phyloP scores from a whole-genome alignment of 2,329 filamentous ascomycete species.

The Penicillium digitatum region DNA sequence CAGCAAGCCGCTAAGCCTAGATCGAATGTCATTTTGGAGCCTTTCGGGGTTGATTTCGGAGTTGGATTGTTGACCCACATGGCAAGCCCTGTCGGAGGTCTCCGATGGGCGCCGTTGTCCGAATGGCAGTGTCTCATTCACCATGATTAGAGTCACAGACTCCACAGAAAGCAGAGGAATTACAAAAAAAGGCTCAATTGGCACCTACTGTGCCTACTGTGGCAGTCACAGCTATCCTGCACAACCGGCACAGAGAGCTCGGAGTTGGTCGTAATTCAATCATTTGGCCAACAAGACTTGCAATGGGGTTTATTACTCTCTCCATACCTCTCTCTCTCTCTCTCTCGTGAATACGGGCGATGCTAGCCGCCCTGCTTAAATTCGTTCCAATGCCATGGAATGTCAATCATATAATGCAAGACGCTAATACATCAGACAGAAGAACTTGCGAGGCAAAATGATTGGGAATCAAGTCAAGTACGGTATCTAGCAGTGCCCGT shows the following conservation, averaged over 20 bases:
- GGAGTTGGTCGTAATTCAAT: background rate
- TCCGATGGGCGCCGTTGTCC: constrained; percentile 18
- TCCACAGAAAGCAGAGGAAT: background rate
- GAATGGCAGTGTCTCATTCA: background rate
- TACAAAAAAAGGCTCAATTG: background rate
- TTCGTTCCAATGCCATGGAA: too few relatives aligned
- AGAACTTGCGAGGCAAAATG: background rate
- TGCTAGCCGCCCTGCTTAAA: background rate
- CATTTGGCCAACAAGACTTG: background rate
- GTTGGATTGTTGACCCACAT: constrained; percentile 9
- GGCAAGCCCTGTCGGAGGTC: constrained; percentile 15
- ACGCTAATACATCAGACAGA: background rate
- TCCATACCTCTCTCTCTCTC: background rate
- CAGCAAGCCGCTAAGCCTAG: background rate
- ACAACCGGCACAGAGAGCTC: background rate
- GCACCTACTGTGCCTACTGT: background rate
- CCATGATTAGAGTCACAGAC: background rate
- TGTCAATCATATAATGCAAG: too few relatives aligned
- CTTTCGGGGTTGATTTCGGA: constrained; percentile 2
- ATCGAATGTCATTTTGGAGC: background rate
- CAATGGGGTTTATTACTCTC: background rate
- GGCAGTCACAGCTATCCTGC: background rate
- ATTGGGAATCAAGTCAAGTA: background rate
- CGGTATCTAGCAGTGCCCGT: background rate
- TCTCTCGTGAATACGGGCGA: background rate